Percentiles rank a stretch among this genome's conserved stretches.
Conservation (phyloP, 441 rosid species). For the Populus trichocarpa region DNA sequence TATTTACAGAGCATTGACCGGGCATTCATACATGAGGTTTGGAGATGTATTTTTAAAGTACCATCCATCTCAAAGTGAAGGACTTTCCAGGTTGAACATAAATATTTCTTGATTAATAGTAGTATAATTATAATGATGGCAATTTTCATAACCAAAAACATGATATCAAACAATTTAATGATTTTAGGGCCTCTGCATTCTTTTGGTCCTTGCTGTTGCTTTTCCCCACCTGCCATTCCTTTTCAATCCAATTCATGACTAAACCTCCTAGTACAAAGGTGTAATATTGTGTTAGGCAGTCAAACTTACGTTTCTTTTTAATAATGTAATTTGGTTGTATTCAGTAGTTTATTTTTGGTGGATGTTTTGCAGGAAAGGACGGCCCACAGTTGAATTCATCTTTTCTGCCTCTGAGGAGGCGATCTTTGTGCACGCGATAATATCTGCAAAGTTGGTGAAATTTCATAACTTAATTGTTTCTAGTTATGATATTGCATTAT, state of each 20-base stretch:
- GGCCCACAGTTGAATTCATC: slow-evolving; percentile 80
- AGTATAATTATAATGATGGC: not conserved
- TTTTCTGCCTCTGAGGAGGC: slow-evolving; percentile 99
- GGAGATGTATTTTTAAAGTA: slow-evolving; percentile 94
- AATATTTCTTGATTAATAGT: slow-evolving; percentile 4
- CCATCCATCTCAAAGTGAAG: slow-evolving; percentile 74
- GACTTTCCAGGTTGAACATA: slow-evolving; percentile 60
- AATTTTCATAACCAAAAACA: not conserved
- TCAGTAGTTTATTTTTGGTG: slow-evolving; percentile 8
- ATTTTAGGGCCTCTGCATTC: not conserved
- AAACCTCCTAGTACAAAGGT: not conserved
- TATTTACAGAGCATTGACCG: slow-evolving; percentile 60
- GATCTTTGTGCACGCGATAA: slow-evolving; percentile 78
- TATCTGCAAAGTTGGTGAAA: slow-evolving; percentile 87
- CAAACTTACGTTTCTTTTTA: not conserved
- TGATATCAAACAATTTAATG: not conserved
- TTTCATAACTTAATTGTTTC: slow-evolving; percentile 7
- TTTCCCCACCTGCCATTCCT: not conserved
- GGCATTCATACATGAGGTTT: slow-evolving; percentile 87
- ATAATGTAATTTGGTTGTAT: not conserved
- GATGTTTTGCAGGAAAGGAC: slow-evolving; percentile 77
- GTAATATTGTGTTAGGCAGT: not conserved
- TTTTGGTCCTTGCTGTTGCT: not conserved
- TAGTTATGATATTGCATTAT: slow-evolving; percentile 13
- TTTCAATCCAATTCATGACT: not conserved